Percentiles rank a stretch among this genome's conserved stretches.
These are phyloP conservation scores for Hypoxylon fragiforme DNA, from an alignment of 495 filamentous ascomycete genomes.

Conservation along the genomic window DNA sequence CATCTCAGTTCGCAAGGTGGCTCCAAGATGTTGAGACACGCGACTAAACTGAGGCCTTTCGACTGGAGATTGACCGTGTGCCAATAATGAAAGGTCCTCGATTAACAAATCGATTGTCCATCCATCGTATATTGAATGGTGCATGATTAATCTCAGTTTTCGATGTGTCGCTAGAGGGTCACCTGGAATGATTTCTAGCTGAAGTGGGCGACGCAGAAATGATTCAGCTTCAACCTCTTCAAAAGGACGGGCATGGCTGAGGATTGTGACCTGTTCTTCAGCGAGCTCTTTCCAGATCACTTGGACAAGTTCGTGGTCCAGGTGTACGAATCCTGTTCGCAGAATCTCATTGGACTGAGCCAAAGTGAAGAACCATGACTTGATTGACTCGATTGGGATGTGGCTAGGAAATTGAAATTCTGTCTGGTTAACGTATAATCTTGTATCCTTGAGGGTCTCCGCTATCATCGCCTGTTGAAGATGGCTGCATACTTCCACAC, in stretches of 20 bases:
- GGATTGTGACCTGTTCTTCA: constrained; percentile 46
- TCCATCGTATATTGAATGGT: constrained; percentile 82
- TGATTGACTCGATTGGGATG: constrained; percentile 38
- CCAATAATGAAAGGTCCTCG: constrained; percentile 58
- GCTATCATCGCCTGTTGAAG: constrained; percentile 77
- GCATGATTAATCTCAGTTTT: constrained; percentile 45
- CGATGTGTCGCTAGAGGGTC: constrained; percentile 16
- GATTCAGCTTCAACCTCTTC: constrained; percentile 23
- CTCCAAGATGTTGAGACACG: constrained; percentile 36
- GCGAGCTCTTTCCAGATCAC: constrained; percentile 61
- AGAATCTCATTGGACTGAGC: constrained; percentile 64
- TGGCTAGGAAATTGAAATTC: constrained; percentile 55
- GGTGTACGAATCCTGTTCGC: constrained; percentile 66
- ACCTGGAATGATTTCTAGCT: constrained; percentile 50
- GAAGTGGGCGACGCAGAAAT: constrained; percentile 61
- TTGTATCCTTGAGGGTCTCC: constrained; percentile 59
- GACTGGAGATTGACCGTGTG: constrained; percentile 28
- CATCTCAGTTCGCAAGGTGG: neutral
- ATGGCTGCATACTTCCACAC: constrained; percentile 64
- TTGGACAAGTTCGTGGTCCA: constrained; percentile 58
- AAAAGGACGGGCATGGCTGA: constrained; percentile 31
- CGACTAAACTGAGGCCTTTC: constrained; percentile 56
- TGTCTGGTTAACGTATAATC: constrained; percentile 75
- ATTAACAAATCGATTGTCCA: constrained; percentile 79
- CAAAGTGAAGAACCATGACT: constrained; percentile 51